Evolutionary conservation across 768 basidiomycete species (phyloP), one percentile per base, ranked within the genome.

Genomic region (Naematelia aurantialba): DNA sequence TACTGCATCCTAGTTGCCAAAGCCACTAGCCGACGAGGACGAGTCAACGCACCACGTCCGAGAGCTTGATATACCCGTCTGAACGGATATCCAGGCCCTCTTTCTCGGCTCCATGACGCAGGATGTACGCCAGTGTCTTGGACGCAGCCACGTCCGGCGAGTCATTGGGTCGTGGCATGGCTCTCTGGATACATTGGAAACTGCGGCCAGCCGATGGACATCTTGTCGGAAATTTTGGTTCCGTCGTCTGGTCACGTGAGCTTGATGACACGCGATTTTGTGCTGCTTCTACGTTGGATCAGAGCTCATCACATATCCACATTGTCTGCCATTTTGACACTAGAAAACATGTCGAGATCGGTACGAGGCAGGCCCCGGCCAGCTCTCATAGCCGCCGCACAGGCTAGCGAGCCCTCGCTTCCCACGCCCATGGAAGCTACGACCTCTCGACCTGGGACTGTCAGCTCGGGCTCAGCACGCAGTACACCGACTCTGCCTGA

Each of bases 101-200:
- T 34, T 83, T 84, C 63, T 84, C 80, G 19, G 92, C 91, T 0
- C 88, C 90, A 74, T 98, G 94, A 2, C 93, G 83, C n/a, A 98
- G 83, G 24, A 98, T 79, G 83, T 88, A 97, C 0, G 91, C 87
- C 8, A 98, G 78, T 0, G 89, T 89, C 77, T 96, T 97, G 13
- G 89, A 91, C 13, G 89, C 67, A 11, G 85, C 82, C 4, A 88
- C 83, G 50, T 87, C 85, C 0, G 83, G 84, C 2, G 84, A 79
- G 66, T 93, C 89, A 21, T 73, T 63, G 4, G 76, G 76, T 39
- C 78, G 55, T 2, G 67, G 67, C 72, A 70, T 74, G 24, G 27
- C 26, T 25, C 46, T 11, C 3, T 5, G 42, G 12, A 55, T 13
- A 5, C 29, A n/a, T n/a, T n/a, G n/a, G n/a, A n/a, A n/a, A n/a